A percentile compares a stretch with the other conserved stretches of the same genome.
These are phyloP conservation scores for Tolypocladium tropicale DNA, from an alignment of 2,329 filamentous ascomycete genomes.

Conservation along the genomic window DNA sequence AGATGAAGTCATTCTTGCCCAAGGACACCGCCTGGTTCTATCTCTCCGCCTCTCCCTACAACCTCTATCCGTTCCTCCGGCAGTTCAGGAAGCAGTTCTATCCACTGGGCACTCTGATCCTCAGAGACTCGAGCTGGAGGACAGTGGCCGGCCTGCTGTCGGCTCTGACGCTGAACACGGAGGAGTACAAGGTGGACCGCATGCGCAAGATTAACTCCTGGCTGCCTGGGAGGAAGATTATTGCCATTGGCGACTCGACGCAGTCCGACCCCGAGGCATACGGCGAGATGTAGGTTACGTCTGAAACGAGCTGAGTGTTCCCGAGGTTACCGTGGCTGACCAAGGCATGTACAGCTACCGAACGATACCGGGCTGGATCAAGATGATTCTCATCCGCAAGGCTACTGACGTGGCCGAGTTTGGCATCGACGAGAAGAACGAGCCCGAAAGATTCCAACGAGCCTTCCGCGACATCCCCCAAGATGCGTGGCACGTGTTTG, in stretches of 20 bases:
- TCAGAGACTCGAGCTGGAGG: slow-evolving; percentile 81
- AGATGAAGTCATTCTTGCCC: slow-evolving; percentile 45
- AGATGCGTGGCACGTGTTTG: slow-evolving; percentile 71
- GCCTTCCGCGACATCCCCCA: slow-evolving; percentile 70
- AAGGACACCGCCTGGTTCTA: slow-evolving; percentile 76
- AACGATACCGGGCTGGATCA: slow-evolving; percentile 64
- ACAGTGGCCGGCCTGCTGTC: slow-evolving; percentile 70
- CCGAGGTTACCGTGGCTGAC: slow-evolving; percentile 7
- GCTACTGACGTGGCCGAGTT: slow-evolving; percentile 62
- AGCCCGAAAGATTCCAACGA: slow-evolving; percentile 64
- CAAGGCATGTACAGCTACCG: slow-evolving; percentile 34
- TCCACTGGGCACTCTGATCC: slow-evolving; percentile 67
- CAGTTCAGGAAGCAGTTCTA: slow-evolving; percentile 63
- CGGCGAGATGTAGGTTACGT: slow-evolving; percentile 55
- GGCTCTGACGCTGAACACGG: slow-evolving; percentile 68
- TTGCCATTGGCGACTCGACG: slow-evolving; percentile 83
- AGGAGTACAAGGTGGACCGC: slow-evolving; percentile 75
- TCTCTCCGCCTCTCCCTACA: slow-evolving; percentile 87
- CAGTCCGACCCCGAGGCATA: slow-evolving; percentile 89
- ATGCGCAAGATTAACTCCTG: slow-evolving; percentile 69
- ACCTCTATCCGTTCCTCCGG: slow-evolving; percentile 79
- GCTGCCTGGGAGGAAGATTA: slow-evolving; percentile 69
- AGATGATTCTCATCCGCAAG: slow-evolving; percentile 75
- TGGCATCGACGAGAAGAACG: slow-evolving; percentile 65
- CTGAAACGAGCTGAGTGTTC: neutral